Base-by-base conservation (phyloP, 139 green algal genomes). In the Monoraphidium neglectum region DNA sequence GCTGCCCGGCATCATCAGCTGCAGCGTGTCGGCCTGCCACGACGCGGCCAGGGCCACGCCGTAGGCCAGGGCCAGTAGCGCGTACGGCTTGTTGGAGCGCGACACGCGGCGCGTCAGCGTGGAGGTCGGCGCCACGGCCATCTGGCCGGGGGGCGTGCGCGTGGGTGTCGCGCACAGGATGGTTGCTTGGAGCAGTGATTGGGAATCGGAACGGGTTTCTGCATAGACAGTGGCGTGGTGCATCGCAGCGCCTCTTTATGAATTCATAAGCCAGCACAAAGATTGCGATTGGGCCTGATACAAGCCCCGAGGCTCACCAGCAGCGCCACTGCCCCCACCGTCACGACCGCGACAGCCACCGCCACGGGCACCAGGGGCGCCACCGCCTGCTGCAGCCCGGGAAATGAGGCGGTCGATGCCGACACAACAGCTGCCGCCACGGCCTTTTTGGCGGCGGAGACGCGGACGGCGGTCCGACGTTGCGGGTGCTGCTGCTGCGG, bases 1-100 rank as follows among this genome's bases (percentile, higher is more conserved):
- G 68, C 80, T 91, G 28, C 89, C 89, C 1, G 89, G 89, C 72
- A 94, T 75, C 57, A 94, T 87, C 1, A 92, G 68, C 46, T 68
- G 73, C 6, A 92, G 56, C 6, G 84, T 94, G 73, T 94, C 89
- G n/a, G 86, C 79, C 38, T 77, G 60, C 86, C 86, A 93, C 26
- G 86, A 92, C 49, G 74, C 70, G 8, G 32, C 33, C 37, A 94
- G 74, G 59, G 93, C 74, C 0, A 81, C 54, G 6, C 73, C 68
- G 40, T 94, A 94, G 4, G 53, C 57, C 0, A 85, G 8, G 3
- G 72, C 78, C 32, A 91, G 35, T 4, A 82, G 84, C 18, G 83
- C 35, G 26, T 87, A 61, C 18, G 72, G 72, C 6, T 4, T 26
- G 61, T 72, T 71, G 26, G 36, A 47, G 26, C 72, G 61, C 15